Conservation (phyloP, 345 rosid species). For the Rhodamnia argentea region DNA sequence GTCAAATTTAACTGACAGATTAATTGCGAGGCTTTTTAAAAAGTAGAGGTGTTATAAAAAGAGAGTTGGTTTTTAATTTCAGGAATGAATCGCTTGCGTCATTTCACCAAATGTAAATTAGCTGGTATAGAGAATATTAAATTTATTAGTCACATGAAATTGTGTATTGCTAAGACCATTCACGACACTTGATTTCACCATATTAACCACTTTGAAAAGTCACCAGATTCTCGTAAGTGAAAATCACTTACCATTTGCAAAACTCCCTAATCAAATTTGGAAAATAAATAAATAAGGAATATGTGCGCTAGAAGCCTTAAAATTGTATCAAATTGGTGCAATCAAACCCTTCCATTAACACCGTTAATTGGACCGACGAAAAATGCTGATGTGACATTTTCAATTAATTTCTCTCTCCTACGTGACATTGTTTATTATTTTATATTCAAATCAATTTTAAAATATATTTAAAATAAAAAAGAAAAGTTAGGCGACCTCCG, state of each 20-base stretch:
- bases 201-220: not conserved
- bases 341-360: no score
- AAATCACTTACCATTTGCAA: not conserved
- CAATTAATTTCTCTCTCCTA: no score
- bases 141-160: not conserved
- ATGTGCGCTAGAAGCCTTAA: no score
- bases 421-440: no score
- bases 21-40: accelerated
- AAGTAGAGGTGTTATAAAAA: not conserved
- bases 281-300: no score
- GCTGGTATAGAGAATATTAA: not conserved
- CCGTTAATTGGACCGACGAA: no score
- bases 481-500: no score
- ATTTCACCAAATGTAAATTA: not conserved
- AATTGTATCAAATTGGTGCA: no score
- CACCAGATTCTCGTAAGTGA: not conserved
- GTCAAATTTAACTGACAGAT: not conserved
- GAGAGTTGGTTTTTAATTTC: not conserved
- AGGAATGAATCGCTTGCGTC: not conserved
- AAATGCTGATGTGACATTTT: no score
- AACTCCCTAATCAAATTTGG: not conserved
- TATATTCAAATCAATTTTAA: no score
- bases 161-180: not conserved
- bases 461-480: no score
- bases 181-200: not conserved